Evolutionary conservation across 805 yeast species (phyloP), one percentile per base, ranked within the genome.

Genomic region (Suhomyces vadensis): DNA sequence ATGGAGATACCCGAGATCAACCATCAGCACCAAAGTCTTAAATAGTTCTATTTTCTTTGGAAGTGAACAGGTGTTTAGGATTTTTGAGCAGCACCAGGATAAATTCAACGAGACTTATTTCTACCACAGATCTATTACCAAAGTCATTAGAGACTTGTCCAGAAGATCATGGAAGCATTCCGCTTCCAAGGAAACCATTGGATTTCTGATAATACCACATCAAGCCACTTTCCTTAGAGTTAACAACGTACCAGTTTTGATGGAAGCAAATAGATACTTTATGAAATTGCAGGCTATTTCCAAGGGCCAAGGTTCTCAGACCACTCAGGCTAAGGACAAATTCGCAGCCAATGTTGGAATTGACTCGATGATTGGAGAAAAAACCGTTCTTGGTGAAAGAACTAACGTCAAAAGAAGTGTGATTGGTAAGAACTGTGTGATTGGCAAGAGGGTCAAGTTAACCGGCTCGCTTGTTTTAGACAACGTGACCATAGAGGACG

Each of bases 111-210:
- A 64, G 53, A 49, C 54, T 2, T 71, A 72, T 50, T 68, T 71
- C 52, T 43, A 63, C 40, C 67, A 67, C 46, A 74, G 81, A 51
- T 74, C 89, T 4, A 66, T 82, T 27, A 76, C 77, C 17, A 86
- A 86, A 57, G 74, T 91, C 19, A 77, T 90, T 33, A 79, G 98
- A 57, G 96, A 90, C 57, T 66, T 92, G 46, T 95, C 95, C 3
- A 79, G 98, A 64, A 79, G 95, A 50, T 84, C 96, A 1, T 94
- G 99, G 99, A 79, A 78, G 55, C 96, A 90, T 60, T 73, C 85
- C 0, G 55, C 58, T 5, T 59, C 64, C 7, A 73, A 73, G 49
- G 87, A 82, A 43, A 77, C 83, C 0, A 77, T 94, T 13, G 85
- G 85, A 3, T 71, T 92, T 54, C 77, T 85, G 50, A 75, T 83